A percentile compares a stretch with the other conserved stretches of the same genome.
phyloP scores from a whole-genome alignment of 352 stramenopile genomes.

The Globisporangium splendens region DNA sequence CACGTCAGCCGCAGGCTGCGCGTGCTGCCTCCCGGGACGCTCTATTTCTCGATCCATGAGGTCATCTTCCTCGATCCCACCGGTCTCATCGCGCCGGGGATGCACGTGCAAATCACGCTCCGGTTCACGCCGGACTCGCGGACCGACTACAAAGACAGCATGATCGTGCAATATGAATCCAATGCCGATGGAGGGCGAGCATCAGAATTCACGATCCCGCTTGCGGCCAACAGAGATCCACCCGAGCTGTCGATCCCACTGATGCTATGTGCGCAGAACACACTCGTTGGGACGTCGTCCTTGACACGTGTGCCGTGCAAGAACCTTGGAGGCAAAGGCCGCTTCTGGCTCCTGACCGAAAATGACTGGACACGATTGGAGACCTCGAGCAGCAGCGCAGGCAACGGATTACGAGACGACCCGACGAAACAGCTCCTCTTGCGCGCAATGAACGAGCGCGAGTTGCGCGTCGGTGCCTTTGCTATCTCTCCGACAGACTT shows the following conservation, averaged over 20 bases:
- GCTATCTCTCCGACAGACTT: constrained; percentile 49
- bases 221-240: constrained; percentile 43
- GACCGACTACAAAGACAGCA: constrained; percentile 65
- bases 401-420: no score
- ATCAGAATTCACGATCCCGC: constrained; percentile 30
- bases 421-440: no score
- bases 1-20: constrained; percentile 48
- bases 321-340: constrained; percentile 55
- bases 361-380: constrained; percentile 44
- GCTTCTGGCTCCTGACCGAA: constrained; percentile 75
- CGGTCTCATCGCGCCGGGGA: constrained; percentile 63
- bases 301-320: constrained; percentile 44
- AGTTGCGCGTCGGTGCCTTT: constrained; percentile 33
- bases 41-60: constrained; percentile 61
- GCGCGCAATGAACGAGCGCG: not conserved
- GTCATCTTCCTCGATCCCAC: constrained; percentile 50
- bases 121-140: constrained; percentile 72
- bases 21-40: constrained; percentile 54
- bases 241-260: constrained; percentile 69
- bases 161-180: constrained; percentile 57
- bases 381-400: constrained; percentile 4
- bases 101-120: constrained; percentile 57
- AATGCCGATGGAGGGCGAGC: constrained; percentile 6
- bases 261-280: constrained; percentile 48
- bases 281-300: constrained; percentile 53